These are phyloP conservation scores for Daldinia sp. DNA, from an alignment of 2,329 filamentous ascomycete species.

Conservation along the genomic window DNA sequence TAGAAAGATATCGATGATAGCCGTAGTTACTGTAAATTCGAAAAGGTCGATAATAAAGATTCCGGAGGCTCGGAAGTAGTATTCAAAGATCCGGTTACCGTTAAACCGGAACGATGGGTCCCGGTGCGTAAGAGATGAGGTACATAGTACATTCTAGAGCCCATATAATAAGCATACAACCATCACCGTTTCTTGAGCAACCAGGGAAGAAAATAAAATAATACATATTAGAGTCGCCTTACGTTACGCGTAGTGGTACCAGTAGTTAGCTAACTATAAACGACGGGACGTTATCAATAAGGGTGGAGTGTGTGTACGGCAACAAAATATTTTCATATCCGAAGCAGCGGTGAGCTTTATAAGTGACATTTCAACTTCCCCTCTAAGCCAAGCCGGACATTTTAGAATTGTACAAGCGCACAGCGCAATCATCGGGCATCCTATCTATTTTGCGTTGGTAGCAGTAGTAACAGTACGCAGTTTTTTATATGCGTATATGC, in stretches of 20 bases:
- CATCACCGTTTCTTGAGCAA: conserved; percentile 8
- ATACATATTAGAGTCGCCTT: neutral
- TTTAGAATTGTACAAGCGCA: conserved; percentile 5
- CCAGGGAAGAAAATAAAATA: neutral
- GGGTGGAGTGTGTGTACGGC: conserved; percentile 13
- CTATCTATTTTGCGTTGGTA: conserved; percentile 3
- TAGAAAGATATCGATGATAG: conserved; percentile 18
- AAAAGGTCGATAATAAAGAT: conserved; percentile 15
- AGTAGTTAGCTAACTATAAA: neutral
- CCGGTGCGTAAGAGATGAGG: conserved; percentile 1
- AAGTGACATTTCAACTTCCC: conserved; percentile 17
- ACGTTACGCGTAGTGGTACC: neutral
- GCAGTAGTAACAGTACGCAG: neutral
- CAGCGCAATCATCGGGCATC: neutral
- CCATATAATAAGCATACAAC: conserved; percentile 19
- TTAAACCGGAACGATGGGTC: conserved; percentile 28
- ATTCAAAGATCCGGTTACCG: conserved; percentile 31
- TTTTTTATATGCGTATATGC: conserved; percentile 5
- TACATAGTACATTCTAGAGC: conserved; percentile 4
- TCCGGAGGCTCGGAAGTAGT: conserved; percentile 19
- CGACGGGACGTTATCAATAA: conserved; percentile 13
- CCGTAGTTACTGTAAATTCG: conserved; percentile 6
- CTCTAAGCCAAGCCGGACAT: conserved; percentile 9
- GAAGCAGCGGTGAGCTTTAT: conserved; percentile 39
- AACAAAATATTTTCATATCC: conserved; percentile 25